Evolutionary conservation across 345 rosid species (phyloP).

Genomic region (Populus deltoides): DNA sequence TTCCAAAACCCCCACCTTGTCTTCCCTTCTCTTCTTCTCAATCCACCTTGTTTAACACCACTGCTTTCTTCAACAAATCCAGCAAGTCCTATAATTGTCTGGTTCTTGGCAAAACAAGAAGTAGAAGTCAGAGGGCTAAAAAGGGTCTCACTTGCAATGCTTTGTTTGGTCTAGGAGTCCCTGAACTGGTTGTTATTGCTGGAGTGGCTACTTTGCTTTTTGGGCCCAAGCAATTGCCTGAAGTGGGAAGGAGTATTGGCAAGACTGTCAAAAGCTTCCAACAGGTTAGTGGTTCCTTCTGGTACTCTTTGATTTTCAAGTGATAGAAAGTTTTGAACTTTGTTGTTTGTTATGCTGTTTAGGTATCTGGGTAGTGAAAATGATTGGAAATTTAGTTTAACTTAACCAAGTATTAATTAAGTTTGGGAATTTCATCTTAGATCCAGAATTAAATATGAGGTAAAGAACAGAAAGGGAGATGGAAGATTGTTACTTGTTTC

Average conservation of each 20-base stretch:
- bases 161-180: constrained; percentile 89
- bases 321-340: constrained; percentile 6
- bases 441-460: neutral
- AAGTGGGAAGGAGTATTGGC: constrained; percentile 89
- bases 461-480: neutral
- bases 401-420: neutral
- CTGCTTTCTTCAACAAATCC: constrained; percentile 14
- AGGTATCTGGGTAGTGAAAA: neutral
- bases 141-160: constrained; percentile 66
- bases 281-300: constrained; percentile 47
- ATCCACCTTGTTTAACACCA: constrained; percentile 42
- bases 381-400: neutral
- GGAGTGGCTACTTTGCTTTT: constrained; percentile 89
- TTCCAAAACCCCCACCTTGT: constrained; percentile 27
- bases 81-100: constrained; percentile 24
- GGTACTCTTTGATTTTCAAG: constrained; percentile 11
- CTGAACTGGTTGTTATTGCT: constrained; percentile 92
- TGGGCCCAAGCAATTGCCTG: constrained; percentile 95
- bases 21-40: constrained; percentile 51
- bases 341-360: constrained; percentile 6
- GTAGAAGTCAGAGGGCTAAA: constrained; percentile 31
- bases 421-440: neutral
- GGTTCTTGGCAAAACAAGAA: constrained; percentile 40
- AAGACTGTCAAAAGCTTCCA: constrained; percentile 95
- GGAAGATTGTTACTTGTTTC: neutral